A percentile compares a stretch with the other conserved stretches of the same genome.
These are phyloP conservation scores for Penicillium robsamsonii DNA, from an alignment of 495 filamentous ascomycete genomes.

Conservation along the genomic window DNA sequence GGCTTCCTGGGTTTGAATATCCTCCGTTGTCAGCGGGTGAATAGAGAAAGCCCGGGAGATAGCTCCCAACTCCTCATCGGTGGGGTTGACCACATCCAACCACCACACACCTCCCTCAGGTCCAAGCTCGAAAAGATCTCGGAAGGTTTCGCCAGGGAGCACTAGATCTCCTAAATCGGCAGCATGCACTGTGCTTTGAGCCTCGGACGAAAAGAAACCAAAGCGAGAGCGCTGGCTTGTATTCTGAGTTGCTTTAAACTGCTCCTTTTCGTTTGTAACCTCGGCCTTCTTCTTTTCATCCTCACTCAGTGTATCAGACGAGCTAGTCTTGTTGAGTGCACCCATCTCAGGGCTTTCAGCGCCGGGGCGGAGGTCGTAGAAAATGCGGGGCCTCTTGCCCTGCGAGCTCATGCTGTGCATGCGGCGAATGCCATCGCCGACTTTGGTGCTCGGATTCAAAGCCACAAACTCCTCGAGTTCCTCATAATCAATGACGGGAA, in stretches of 20 bases:
- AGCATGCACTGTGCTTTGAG: conserved; percentile 87
- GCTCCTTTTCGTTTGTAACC: conserved; percentile 32
- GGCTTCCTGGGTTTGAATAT: conserved; percentile 89
- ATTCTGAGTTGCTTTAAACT: conserved; percentile 36
- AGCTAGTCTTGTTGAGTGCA: conserved; percentile 34
- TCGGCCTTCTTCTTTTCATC: conserved; percentile 24
- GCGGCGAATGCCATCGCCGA: conserved; percentile 32
- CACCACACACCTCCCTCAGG: conserved; percentile 83
- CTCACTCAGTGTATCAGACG: conserved; percentile 19
- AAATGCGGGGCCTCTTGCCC: conserved; percentile 51
- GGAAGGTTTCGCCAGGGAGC: conserved; percentile 81
- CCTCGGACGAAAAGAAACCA: conserved; percentile 93
- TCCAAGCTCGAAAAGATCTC: conserved; percentile 80
- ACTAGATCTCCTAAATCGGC: conserved; percentile 83
- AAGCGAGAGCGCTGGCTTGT: conserved; percentile 69
- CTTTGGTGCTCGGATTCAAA: conserved; percentile 49
- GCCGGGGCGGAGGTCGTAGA: conserved; percentile 59
- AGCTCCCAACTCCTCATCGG: conserved; percentile 82
- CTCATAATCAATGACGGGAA: conserved; percentile 77
- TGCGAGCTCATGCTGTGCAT: conserved; percentile 56
- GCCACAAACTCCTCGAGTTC: conserved; percentile 83
- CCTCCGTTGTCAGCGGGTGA: conserved; percentile 90
- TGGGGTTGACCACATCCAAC: conserved; percentile 89
- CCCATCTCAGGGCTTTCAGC: conserved; percentile 28
- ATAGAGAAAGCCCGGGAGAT: conserved; percentile 89